Evolutionary conservation across 1,139 yeast genomes (phyloP), one percentile per base, ranked within the genome.

Genomic region (Scheffersomyces quercinus): DNA sequence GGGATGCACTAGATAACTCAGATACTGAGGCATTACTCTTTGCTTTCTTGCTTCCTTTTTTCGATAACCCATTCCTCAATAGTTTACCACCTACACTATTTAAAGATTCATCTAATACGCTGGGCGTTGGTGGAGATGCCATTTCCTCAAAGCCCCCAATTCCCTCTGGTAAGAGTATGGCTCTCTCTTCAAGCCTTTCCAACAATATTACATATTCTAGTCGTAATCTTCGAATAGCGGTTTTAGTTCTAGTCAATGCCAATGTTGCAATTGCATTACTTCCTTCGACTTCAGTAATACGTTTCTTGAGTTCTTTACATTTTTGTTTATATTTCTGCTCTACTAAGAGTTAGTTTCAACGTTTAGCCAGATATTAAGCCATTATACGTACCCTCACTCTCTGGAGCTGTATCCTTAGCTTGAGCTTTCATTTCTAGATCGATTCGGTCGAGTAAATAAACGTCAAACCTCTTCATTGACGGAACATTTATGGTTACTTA

Each of bases 171-270:
- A 68, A 51, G 34, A 59, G 55, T 5, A 60, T 49, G 0, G 79
- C 76, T 45, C 83, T 72, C 7, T 75, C 75, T 58, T 91, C 97
- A 36, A 93, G 75, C 51, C 89, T 75, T 59, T 93, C 97, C 40
- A 91, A 67, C 39, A 93, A 68, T 28, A 91, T 72, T 1, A 91
- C 81, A 56, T 95, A 85, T 60, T 93, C 98, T 35, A 90, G 74
- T 46, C 96, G 79, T 41, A 88, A 70, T 50, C 98, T 73, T 52
- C 91, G 83, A 29, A 91, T 83, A 5, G 91, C 81, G 16, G 83
- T 77, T 53, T 87, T 83, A 7, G 96, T 85, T 55, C 97, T 79
- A 13, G 86, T 79, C 32, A 93, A 81, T 1, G 96, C 90, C 33
- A 90, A 68, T 0, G 91, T 79, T 41, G 90, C 81, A 7, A 83